Base-by-base conservation (phyloP, 2,329 filamentous ascomycete genomes). In the Ceratocystis smalleyi region DNA sequence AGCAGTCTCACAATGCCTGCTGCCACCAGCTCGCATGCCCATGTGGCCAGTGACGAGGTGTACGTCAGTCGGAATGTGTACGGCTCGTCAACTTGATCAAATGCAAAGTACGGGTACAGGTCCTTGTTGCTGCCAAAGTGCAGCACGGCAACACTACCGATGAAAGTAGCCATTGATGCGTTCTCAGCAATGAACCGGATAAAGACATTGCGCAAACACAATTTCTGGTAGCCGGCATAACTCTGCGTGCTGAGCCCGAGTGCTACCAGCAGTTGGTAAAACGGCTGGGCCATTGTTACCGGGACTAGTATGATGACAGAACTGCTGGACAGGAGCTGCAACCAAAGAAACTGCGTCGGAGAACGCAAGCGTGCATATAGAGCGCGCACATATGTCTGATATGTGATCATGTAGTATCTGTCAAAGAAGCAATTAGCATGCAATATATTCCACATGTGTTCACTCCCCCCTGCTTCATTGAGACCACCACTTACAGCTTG, bases 321-420 rank as follows among this genome's bases (percentile, higher is more conserved):
- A 8, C 80, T 79, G 19, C 83, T 85, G 0, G 83, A 86, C 67
- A 87, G 76, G 17, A 83, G 73, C 72, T 87, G 84, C 45, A 87
- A 81, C 68, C 81, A 77, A 65, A 86, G 77, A 74, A 87, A 87
- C 72, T 87, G 83, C 47, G 76, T 73, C 0, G 83, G 84, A 5
- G 81, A 84, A 67, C 84, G 83, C 15, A 87, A 79, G 19, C 84
- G 83, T 15, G 84, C 84, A 71, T 87, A 87, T 65, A 87, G 73
- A 10, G 84, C 83, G 62, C 84, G 83, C 12, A 87, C 84, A 73
- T 87, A 87, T 3, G 84, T 87, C 73, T 87, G 84, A 72, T 87
- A 87, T 5, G 84, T 87, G 62, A 87, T 74, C 76, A 83, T 83
- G 71, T 85, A 86, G 72, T 85, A 86, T 59, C 80, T 82, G 68